Percentiles rank a stretch among this genome's conserved stretches.
Conservation (phyloP, 768 basidiomycete genomes). For the Gelatoporia subvermispora region DNA sequence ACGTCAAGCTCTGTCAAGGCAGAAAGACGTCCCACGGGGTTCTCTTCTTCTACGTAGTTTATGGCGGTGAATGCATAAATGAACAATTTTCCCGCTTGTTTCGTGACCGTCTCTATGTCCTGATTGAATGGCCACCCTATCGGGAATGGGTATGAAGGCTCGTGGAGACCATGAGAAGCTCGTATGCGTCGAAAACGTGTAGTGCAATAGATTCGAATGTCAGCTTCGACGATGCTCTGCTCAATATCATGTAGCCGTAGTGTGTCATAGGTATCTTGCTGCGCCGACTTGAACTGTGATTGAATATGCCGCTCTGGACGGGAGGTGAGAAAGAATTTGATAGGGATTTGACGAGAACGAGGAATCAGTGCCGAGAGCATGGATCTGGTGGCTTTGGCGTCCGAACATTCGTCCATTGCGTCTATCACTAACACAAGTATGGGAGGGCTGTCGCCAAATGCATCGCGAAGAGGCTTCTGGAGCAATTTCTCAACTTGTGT, state of each 20-base stretch:
- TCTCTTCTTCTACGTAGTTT: no score
- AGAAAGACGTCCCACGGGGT: no score
- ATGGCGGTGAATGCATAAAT: no score
- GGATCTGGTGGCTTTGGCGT: not conserved
- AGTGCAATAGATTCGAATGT: not conserved
- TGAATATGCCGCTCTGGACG: not conserved
- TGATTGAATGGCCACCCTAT: no score
- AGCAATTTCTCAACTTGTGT: not conserved
- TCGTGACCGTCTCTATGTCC: no score
- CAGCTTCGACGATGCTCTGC: not conserved
- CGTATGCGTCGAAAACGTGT: not conserved
- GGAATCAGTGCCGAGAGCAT: not conserved
- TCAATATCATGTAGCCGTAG: not conserved
- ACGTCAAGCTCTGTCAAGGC: no score
- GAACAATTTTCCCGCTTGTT: no score
- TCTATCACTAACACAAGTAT: constrained; percentile 24
- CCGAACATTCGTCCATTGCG: constrained; percentile 30
- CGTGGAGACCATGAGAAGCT: no score
- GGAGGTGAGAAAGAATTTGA: constrained; percentile 1
- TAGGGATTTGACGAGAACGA: not conserved
- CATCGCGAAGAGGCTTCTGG: constrained; percentile 8
- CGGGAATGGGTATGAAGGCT: no score
- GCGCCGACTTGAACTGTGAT: not conserved
- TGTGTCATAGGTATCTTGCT: no score
- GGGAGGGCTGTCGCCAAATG: not conserved